Conservation (phyloP, 2,329 filamentous ascomycete species). For the Exophiala dermatitidis region DNA sequence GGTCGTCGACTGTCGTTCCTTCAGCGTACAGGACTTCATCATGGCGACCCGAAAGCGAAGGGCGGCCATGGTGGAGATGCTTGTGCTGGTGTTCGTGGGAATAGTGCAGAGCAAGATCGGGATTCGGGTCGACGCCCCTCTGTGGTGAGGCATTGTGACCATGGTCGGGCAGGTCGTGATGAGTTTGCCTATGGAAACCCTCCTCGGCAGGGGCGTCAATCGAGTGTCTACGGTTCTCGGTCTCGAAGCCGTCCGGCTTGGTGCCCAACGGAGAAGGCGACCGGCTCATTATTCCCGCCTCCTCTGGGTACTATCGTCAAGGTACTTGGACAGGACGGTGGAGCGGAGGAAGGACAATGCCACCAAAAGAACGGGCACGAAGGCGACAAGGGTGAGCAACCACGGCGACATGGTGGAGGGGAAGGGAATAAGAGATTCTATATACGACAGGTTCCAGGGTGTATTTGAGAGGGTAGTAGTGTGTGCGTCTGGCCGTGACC, state of each 20-base stretch:
- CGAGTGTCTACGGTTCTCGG: slow-evolving; percentile 1
- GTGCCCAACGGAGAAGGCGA: neutral
- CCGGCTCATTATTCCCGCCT: slow-evolving; percentile 13
- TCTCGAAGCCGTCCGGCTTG: slow-evolving; percentile 8
- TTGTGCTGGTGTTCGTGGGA: slow-evolving; percentile 36
- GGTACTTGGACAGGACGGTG: slow-evolving; percentile 24
- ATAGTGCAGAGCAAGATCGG: slow-evolving; percentile 35
- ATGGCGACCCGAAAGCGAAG: slow-evolving; percentile 33
- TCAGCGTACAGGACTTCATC: slow-evolving; percentile 46
- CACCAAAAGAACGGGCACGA: slow-evolving; percentile 19
- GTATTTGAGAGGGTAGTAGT: neutral
- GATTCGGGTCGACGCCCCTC: slow-evolving; percentile 22
- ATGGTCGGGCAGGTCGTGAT: slow-evolving; percentile 24
- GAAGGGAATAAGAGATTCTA: slow-evolving; percentile 7
- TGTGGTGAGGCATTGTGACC: slow-evolving; percentile 26
- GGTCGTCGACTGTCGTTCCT: slow-evolving; percentile 35
- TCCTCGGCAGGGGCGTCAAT: slow-evolving; percentile 8
- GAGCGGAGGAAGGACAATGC: slow-evolving; percentile 24
- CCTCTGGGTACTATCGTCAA: slow-evolving; percentile 21
- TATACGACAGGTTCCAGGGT: neutral
- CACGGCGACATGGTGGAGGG: slow-evolving; percentile 21
- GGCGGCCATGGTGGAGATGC: slow-evolving; percentile 35
- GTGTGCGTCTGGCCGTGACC: too few species aligned
- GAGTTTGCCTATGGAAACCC: slow-evolving; percentile 10
- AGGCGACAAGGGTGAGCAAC: slow-evolving; percentile 21